These are phyloP conservation scores for Zymoseptoria brevis DNA, from an alignment of 2,329 filamentous ascomycete genomes.

Conservation along the genomic window DNA sequence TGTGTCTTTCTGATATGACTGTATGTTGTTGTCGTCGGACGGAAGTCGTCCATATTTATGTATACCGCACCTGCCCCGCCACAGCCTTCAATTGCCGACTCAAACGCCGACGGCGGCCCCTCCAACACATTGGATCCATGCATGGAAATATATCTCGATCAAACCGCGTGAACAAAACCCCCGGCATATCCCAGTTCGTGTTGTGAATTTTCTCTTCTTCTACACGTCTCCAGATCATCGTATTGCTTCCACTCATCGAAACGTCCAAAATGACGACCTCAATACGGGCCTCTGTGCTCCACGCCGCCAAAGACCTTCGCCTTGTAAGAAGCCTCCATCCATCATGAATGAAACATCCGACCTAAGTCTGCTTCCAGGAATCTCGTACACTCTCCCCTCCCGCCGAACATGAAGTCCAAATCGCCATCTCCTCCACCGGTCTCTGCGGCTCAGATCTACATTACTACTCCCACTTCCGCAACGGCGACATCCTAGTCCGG, in stretches of 20 bases:
- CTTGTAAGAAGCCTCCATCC: conserved; percentile 38
- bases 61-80: not conserved
- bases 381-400: conserved; percentile 42
- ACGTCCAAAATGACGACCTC: conserved; percentile 19
- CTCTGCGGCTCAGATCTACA: conserved; percentile 68
- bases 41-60: not conserved
- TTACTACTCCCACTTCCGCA: conserved; percentile 82
- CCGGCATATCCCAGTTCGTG: not conserved
- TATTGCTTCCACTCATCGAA: not conserved
- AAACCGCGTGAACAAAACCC: not conserved
- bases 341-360: not conserved
- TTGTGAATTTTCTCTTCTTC: not conserved
- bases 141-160: not conserved
- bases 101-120: conserved; percentile 8
- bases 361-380: conserved; percentile 38
- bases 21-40: not conserved
- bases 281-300: conserved; percentile 48
- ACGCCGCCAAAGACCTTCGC: conserved; percentile 53
- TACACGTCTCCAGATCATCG: not conserved
- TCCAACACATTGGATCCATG: conserved; percentile 1
- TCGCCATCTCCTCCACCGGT: conserved; percentile 57
- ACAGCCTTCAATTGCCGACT: conserved; percentile 1
- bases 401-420: conserved; percentile 50
- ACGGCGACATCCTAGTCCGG: conserved; percentile 75
- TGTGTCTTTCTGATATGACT: not conserved